Evolutionary conservation across 192 early-diverging fungal genomes (phyloP).

Genomic region (Coemansia sp.): DNA sequence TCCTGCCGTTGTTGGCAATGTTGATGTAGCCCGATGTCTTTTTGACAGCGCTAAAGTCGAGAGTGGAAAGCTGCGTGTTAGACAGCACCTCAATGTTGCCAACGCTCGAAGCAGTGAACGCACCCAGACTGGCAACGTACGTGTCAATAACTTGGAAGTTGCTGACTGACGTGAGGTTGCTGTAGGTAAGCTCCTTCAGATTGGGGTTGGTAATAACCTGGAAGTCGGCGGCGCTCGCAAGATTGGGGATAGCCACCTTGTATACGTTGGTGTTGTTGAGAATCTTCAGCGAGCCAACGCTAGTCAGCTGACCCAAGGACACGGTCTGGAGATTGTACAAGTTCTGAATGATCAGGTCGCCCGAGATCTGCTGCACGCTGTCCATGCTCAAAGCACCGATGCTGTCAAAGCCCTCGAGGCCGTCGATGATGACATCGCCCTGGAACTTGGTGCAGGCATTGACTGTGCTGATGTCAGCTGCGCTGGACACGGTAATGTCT

Average conservation of each 20-base stretch:
- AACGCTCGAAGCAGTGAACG: constrained; percentile 31
- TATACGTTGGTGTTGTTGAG: constrained; percentile 57
- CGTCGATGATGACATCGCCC: constrained; percentile 40
- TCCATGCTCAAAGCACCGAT: constrained; percentile 31
- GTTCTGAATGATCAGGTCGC: constrained; percentile 53
- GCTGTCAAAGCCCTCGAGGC: constrained; percentile 4
- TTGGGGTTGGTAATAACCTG: constrained; percentile 53
- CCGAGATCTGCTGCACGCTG: constrained; percentile 38
- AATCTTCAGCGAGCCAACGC: constrained; percentile 41
- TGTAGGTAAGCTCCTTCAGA: constrained; percentile 42
- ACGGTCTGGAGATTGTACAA: constrained; percentile 51
- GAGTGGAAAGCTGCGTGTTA: constrained; percentile 52
- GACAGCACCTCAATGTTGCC: constrained; percentile 54
- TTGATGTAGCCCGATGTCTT: constrained; percentile 49
- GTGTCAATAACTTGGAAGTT: constrained; percentile 54
- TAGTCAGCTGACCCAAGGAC: constrained; percentile 38
- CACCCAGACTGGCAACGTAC: constrained; percentile 38
- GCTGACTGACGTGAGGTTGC: constrained; percentile 43
- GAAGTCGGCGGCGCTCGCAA: constrained; percentile 44
- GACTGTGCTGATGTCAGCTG: constrained; percentile 39
- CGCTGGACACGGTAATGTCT: constrained; percentile 31
- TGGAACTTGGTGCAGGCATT: constrained; percentile 40
- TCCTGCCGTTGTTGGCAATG: constrained; percentile 56
- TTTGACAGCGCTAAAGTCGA: constrained; percentile 51
- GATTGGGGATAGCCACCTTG: constrained; percentile 36